Base-by-base conservation (phyloP, 2,329 filamentous ascomycete species). In the Cladorrhinum sp. region DNA sequence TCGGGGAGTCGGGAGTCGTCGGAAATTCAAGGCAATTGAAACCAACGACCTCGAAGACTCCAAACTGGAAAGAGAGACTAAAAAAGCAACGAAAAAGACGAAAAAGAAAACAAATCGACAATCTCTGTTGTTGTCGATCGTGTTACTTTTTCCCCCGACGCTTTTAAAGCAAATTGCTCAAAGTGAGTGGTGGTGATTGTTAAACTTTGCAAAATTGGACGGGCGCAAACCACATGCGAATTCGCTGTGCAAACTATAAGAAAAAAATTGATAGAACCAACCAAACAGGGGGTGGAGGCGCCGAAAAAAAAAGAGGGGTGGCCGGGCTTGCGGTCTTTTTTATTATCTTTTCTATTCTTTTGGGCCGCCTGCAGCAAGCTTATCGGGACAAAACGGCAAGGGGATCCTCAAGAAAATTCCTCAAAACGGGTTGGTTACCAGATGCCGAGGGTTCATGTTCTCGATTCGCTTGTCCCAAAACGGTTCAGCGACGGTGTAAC, bases 81-180 rank as follows among this genome's bases (percentile, higher is more conserved):
- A 56, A 24, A n/a, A 55, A 55, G 24, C 24, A 50, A 58, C 20
- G 51, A 27, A 38, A 52, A 25, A 20, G 38, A 2, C 12, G 20
- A 56, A 53, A 36, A 36, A 51, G n/a, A 49, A 53, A 48, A 49
- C 10, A 48, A 50, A 55, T 60, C 62, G 62, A 61, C 62, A 62
- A 64, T 22, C 41, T 7, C 5, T 18, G 8, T 45, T 7, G 41
- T 13, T 45, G 41, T 45, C 41, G 18, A 45, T 22, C 41, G n/a
- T 45, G 18, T 18, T 7, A 41, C 36, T 45, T 45, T 45, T 45
- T 36, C 12, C 16, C 12, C 16, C 16, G 16, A 22, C 7, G 41
- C 36, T 13, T 41, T 41, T 3, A 45, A 22, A 45, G 41, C 18
- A 20, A 12, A 20, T n/a, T 41, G 29, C 29, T 32, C 29, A 32